Base-by-base conservation (phyloP, 192 early-diverging fungal genomes). In the Ambispora gerdemannii region DNA sequence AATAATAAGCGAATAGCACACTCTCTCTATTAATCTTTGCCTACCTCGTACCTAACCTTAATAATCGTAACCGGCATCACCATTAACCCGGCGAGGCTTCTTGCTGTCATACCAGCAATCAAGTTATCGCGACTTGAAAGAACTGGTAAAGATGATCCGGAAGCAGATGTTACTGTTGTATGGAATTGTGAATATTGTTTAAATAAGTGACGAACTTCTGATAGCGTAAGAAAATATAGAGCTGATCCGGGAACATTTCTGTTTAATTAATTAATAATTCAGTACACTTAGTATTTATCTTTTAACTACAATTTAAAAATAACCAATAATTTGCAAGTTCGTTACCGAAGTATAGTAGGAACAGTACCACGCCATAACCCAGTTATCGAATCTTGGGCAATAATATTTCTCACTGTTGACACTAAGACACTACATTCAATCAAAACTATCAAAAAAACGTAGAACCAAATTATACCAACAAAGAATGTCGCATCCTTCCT, bases 41-140 rank as follows among this genome's bases (percentile, higher is more conserved):
- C 50, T 78, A 90, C 90, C 84, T 96, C 95, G 66, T 87, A 95
- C 60, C 93, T 83, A 36, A 94, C 89, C 80, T 97, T 97, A 60
- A 97, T 83, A 34, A 95, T 89, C 0, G 93, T 93, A n/a, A 93
- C 86, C 0, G 95, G 95, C 95, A 97, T 97, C 80, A 95, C 82
- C 0, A 94, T 62, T 66, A 95, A 89, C 4, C 95, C 95, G 25
- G 92, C 87, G 8, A 90, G 71, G 10, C 84, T 89, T 43, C 91
- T 76, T 22, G 91, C 88, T 30, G 84, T 77, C 17, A 86, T 85
- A 22, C 91, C 91, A 1, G 89, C 84, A 7, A 89, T 62, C 74
- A 93, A 63, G 75, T 91, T 93, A 66, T 88, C 85, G 60, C 73
- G 78, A 58, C 84, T 75, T 73, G 82, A 82, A 71, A 86, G 72